Evolutionary conservation across 139 green algal species (phyloP), one percentile per base, ranked within the genome.

Genomic region (Tetradesmus lagerheimii): DNA sequence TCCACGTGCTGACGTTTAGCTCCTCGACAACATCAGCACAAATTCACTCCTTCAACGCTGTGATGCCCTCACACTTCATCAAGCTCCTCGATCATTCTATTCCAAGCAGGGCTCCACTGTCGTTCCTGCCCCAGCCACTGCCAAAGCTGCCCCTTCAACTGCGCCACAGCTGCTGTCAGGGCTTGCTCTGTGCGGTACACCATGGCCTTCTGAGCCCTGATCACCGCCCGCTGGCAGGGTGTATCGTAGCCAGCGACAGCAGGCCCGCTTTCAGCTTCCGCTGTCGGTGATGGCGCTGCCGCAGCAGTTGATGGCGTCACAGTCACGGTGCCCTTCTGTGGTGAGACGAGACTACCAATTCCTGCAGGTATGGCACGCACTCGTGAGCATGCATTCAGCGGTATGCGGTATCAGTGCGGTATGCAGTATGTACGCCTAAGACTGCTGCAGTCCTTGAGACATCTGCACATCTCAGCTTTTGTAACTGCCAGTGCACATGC

Each of bases 51-150:
- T 20, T 27, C 3, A 4, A 14, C 50, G 18, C 50, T 25, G 50
- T 14, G 18, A 64, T 27, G 41, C 14, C 37, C 80, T 91, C 31
- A 95, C 27, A 93, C 83, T 75, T 82, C 88, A 47, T 95, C 91
- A 75, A 95, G 85, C 78, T 93, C 39, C 11, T 75, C 80, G 27
- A 95, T 20, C 71, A 95, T 90, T 29, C 37, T 34, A 9, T 9
- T 67, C 93, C 93, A 95, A 3, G 93, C 92, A 15, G 75, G 67
- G 4, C 37, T 25, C 93, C 93, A 95, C 84, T 91, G 89, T 43
- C 87, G 79, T 79, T 94, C 93, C 34, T 94, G 89, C 38, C 87
- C 64, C 25, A 85, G 39, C 89, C 91, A 94, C 5, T 75, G 38
- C 23, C 57, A 39, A 27, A 94, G 62, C n/a, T 90, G 39, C 20